Base-by-base conservation (phyloP, 2,329 filamentous ascomycete genomes). In the Sarocladiaceae sp. region DNA sequence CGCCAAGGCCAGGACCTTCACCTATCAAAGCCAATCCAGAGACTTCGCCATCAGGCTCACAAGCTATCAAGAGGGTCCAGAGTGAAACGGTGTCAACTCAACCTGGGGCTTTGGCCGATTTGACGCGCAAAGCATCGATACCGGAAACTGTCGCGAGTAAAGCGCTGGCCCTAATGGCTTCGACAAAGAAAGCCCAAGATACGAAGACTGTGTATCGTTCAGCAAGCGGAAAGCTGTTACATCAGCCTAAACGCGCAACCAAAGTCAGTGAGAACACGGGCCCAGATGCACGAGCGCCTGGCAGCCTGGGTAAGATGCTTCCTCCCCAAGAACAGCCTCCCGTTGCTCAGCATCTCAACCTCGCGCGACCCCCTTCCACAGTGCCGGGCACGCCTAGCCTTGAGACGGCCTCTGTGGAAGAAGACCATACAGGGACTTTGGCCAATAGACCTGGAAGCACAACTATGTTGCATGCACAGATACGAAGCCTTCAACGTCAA, bases 401-500 rank as follows among this genome's bases (percentile, higher is more conserved):
- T 20, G 40, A 35, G 11, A 35, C 8, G 10, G 22, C 26, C 12
- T 31, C 28, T 20, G 4, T 33, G 4, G 26, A 48, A 10, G 44
- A 48, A n/a, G n/a, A n/a, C n/a, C n/a, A n/a, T 20, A 13, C n/a
- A 3, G 44, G 20, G 15, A 48, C 5, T 18, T 22, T 8, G 10
- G 25, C 58, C 4, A 59, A 59, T 31, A 58, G 60, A 25, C 53
- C 59, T 11, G 54, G 60, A 11, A 64, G 64, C 28, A 64, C 66
- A 2, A 68, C 67, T 1, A 54, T 68, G 3, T 64, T 82, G 3
- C 72, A 80, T 57, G 62, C 66, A 0, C 78, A 79, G 57, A 74
- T 82, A 13, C 70, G 72, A 15, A 69, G 57, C 20, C 69, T 85
- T 7, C 75, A 78, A 57, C 66, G 64, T 2, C 73, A 76, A 37